Evolutionary conservation across 1,284 basidiomycete genomes (phyloP).

Genomic region (Fistulina hepatica): DNA sequence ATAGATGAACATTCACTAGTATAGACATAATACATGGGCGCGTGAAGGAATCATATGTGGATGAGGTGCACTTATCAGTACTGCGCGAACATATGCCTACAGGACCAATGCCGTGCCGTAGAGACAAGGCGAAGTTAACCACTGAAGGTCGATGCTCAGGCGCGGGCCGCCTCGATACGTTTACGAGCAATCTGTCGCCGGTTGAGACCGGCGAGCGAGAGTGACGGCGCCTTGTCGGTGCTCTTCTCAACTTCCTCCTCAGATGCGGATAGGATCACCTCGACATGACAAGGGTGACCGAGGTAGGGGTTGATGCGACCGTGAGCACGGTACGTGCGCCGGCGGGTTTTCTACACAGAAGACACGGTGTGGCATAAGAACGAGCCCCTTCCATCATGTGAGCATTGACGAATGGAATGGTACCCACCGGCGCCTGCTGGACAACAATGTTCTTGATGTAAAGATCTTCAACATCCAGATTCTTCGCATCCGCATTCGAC

Average conservation of each 20-base stretch:
- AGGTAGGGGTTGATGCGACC: slow-evolving; percentile 91
- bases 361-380: slow-evolving; percentile 5
- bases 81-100: too few species aligned
- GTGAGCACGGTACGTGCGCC: slow-evolving; percentile 98
- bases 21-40: too few species aligned
- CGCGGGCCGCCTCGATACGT: slow-evolving; percentile 71
- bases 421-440: slow-evolving; percentile 89
- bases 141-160: slow-evolving; percentile 20
- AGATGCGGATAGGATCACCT: slow-evolving; percentile 77
- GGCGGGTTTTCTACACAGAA: slow-evolving; percentile 84
- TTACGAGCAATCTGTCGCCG: slow-evolving; percentile 73
- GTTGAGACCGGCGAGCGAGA: slow-evolving; percentile 57
- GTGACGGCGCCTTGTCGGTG: slow-evolving; percentile 63
- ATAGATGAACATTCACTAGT: too few species aligned
- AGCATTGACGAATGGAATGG: background rate
- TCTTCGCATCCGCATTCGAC: slow-evolving; percentile 98
- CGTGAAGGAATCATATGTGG: too few species aligned
- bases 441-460: slow-evolving; percentile 96
- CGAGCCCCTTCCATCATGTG: too few species aligned
- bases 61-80: too few species aligned
- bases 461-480: slow-evolving; percentile 87
- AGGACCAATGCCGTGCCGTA: too few species aligned
- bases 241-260: slow-evolving; percentile 82
- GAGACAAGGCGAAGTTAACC: too few species aligned
- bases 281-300: slow-evolving; percentile 91